Evolutionary conservation across 345 rosid genomes (phyloP).

Genomic region (Eutrema yunnanense): DNA sequence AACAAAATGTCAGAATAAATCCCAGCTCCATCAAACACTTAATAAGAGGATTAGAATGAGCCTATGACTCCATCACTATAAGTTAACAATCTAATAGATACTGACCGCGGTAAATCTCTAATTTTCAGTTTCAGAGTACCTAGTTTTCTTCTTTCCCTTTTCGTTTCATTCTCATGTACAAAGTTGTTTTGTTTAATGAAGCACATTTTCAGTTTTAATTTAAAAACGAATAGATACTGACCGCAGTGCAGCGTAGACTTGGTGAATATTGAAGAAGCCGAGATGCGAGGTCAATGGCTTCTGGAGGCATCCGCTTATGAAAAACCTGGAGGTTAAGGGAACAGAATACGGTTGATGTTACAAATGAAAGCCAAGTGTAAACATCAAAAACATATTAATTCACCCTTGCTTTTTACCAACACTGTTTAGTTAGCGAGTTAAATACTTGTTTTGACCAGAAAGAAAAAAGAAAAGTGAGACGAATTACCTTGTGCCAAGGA

Average conservation of each 20-base stretch:
- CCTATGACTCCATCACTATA: not conserved
- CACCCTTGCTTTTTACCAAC: not conserved
- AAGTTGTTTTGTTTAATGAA: not conserved
- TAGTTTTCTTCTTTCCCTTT: not conserved
- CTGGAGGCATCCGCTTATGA: slow-evolving; percentile 80
- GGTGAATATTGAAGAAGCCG: slow-evolving; percentile 82
- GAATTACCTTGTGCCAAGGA: slow-evolving; percentile 77
- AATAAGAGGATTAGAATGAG: not conserved
- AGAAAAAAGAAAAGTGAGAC: not conserved
- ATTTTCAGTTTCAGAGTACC: not conserved
- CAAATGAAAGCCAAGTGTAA: not conserved
- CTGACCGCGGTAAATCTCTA: not conserved
- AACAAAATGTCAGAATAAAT: not conserved
- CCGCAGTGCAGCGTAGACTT: slow-evolving; percentile 72
- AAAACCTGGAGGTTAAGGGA: slow-evolving; percentile 44
- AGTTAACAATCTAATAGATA: not conserved
- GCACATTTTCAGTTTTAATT: not conserved
- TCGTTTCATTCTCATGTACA: not conserved
- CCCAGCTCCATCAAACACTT: not conserved
- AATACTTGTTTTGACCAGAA: not conserved
- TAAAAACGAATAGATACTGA: slow-evolving; percentile 27
- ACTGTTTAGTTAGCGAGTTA: not conserved
- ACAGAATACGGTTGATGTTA: not conserved
- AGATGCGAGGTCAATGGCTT: slow-evolving; percentile 81
- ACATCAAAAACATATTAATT: not conserved